Evolutionary conservation across 208 protist genomes (phyloP).

Genomic region (Blechomonas ayalai): DNA sequence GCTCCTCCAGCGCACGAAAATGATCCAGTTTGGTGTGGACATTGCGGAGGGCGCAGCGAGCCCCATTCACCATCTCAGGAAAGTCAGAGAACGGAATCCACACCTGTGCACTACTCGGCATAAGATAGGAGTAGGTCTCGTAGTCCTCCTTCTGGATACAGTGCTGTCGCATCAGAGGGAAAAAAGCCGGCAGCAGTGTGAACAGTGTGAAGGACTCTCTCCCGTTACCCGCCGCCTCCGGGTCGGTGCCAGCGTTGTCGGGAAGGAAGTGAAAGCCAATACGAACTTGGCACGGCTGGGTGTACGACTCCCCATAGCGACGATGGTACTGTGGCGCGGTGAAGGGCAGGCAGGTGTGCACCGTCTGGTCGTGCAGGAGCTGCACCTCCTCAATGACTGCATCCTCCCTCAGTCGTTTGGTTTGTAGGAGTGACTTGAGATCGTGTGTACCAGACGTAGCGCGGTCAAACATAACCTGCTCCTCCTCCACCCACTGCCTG

Average conservation of each 20-base stretch:
- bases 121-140: slow-evolving; percentile 46
- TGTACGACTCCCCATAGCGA: slow-evolving; percentile 73
- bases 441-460: slow-evolving; percentile 27
- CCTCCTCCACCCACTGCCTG: slow-evolving; percentile 48
- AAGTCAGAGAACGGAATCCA: slow-evolving; percentile 75
- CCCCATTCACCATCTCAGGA: slow-evolving; percentile 81
- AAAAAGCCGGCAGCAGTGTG: slow-evolving; percentile 61
- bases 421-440: slow-evolving; percentile 40
- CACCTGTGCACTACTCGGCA: slow-evolving; percentile 71
- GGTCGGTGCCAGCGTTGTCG: slow-evolving; percentile 10
- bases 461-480: slow-evolving; percentile 40
- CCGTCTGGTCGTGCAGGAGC: slow-evolving; percentile 44
- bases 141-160: slow-evolving; percentile 35
- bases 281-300: slow-evolving; percentile 73
- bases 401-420: slow-evolving; percentile 57
- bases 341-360: slow-evolving; percentile 73
- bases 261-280: slow-evolving; percentile 66
- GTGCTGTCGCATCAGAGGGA: slow-evolving; percentile 55
- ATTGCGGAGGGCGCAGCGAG: slow-evolving; percentile 67
- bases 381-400: slow-evolving; percentile 65
- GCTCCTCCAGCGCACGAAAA: slow-evolving; percentile 87
- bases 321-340: slow-evolving; percentile 81
- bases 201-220: slow-evolving; percentile 23
- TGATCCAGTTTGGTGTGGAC: slow-evolving; percentile 59
- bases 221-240: slow-evolving; percentile 10